Base-by-base conservation (phyloP, 2,329 filamentous ascomycete genomes). In the Xylaria hypoxylon region DNA sequence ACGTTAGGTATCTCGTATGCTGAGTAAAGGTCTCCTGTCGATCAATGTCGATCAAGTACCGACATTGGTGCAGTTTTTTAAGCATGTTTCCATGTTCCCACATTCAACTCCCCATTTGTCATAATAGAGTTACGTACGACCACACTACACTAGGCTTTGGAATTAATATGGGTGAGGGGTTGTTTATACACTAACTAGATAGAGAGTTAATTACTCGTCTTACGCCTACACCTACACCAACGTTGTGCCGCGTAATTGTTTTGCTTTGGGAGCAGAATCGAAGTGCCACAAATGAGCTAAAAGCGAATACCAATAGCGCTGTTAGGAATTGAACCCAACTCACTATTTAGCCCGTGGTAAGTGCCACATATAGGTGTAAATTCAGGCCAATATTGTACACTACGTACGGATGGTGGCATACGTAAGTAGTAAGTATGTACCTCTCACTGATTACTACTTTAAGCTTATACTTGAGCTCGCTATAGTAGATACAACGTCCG, bases 11-110 rank as follows among this genome's bases (percentile, higher is more conserved):
- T 53, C 24, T n/a, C 22, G 8, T 53, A 4, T 52, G 60, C 50
- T 60, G 56, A 64, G 60, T 64, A 67, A 59, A 64, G 3, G 22
- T 50, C 55, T 50, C 60, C 60, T 67, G 60, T 57, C 44, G 64
- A 67, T 67, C 64, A 63, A 44, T 55, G 55, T 51, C 56, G 60
- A 67, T 64, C 50, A 55, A 64, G 44, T 67, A n/a, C 64, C 64
- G 56, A 67, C 38, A 57, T 55, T 60, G 44, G 56, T 24, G 56
- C 44, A 22, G 26, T 59, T 35, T 57, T 35, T 28, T 55, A 42
- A 59, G 24, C 42, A 28, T 10, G 19, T 35, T 40, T 19, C 28
- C 59, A 58, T 11, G 26, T 51, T 50, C n/a, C 47, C 50, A 55
- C 40, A 52, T 48, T n/a, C 24, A 48, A 17, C 38, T 48, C 19